Evolutionary conservation across 805 yeast genomes (phyloP).

Genomic region (Saccharomycopsis sp.): DNA sequence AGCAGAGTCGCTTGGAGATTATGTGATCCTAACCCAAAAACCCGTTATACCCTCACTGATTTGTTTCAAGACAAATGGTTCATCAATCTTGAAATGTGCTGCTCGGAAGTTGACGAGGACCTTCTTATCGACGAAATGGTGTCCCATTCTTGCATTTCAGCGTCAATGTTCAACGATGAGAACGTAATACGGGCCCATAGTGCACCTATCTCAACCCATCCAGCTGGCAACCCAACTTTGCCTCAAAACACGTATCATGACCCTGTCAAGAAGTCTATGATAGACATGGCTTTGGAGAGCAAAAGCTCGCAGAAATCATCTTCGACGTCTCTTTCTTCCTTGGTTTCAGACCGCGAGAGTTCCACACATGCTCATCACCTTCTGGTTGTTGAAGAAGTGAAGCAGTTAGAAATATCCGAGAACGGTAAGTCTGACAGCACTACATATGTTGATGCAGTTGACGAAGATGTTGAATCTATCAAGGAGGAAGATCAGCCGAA

Average conservation of each 20-base stretch:
- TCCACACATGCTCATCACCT: not conserved
- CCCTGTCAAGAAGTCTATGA: not conserved
- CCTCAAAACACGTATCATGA: not conserved
- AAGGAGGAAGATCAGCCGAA: not conserved
- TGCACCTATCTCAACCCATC: not conserved
- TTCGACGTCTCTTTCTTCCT: not conserved
- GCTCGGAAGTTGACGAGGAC: conserved; percentile 36
- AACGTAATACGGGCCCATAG: not conserved
- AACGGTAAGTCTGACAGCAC: too few species aligned
- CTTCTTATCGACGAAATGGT: not conserved
- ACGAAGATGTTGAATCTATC: not conserved
- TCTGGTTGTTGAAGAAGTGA: not conserved
- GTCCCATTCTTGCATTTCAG: not conserved
- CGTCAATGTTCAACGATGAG: not conserved
- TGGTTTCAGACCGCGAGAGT: not conserved
- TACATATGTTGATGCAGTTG: not conserved
- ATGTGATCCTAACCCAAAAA: conserved; percentile 52
- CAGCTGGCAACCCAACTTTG: not conserved
- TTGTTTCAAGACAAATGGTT: conserved; percentile 64
- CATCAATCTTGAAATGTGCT: conserved; percentile 49
- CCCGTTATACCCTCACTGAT: conserved; percentile 48
- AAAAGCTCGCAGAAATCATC: not conserved
- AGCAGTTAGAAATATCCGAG: not conserved
- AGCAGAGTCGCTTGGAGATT: conserved; percentile 70
- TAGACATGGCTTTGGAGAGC: not conserved